Percentiles rank a stretch among this genome's conserved stretches.
Evolutionary conservation across 306 rosid species (phyloP).

Genomic region (Citrullus mucosospermus): DNA sequence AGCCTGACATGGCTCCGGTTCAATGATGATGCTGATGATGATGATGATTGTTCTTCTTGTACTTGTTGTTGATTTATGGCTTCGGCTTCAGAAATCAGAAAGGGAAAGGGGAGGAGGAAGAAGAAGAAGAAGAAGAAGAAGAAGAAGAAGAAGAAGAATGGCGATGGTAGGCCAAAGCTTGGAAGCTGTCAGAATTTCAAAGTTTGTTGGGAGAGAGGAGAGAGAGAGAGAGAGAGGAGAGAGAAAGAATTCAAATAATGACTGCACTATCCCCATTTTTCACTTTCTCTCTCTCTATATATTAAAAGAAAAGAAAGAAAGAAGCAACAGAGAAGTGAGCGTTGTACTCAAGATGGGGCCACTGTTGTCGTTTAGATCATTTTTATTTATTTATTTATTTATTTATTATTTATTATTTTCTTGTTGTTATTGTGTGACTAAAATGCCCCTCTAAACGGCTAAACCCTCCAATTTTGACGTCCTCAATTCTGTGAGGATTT

Average conservation of each 20-base stretch:
- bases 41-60: background rate
- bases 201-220: conserved; percentile 16
- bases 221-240: conserved; percentile 5
- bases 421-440: background rate
- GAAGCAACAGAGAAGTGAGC: background rate
- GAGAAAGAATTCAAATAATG: conserved; percentile 44
- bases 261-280: conserved; percentile 16
- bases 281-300: background rate
- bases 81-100: background rate
- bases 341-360: conserved; percentile 22
- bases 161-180: conserved; percentile 7
- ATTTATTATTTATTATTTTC: background rate
- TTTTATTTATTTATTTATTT: background rate
- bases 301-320: background rate
- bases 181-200: conserved; percentile 60
- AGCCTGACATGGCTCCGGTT: conserved; percentile 44
- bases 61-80: no score
- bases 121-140: background rate
- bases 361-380: background rate
- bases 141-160: background rate
- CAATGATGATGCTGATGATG: background rate
- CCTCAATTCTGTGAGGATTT: background rate
- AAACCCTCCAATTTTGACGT: background rate
- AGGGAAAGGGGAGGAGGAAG: background rate
- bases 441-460: background rate